These are phyloP conservation scores for Mycothermus thermophilus DNA, from an alignment of 495 filamentous ascomycete species.

Conservation along the genomic window DNA sequence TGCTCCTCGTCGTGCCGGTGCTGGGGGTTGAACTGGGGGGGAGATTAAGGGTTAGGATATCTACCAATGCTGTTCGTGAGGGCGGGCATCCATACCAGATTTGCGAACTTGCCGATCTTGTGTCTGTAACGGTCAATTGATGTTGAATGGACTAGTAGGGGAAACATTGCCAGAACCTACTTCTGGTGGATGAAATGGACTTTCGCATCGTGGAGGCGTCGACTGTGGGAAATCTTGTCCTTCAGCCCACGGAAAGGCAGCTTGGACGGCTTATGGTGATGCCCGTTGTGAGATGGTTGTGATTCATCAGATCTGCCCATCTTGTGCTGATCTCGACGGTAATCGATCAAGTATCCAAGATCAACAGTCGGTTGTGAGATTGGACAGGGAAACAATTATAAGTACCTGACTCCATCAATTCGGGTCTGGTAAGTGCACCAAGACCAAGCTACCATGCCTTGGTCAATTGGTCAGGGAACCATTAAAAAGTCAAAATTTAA, in stretches of 20 bases:
- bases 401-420: too few relatives aligned
- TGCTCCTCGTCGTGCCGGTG: slow-evolving; percentile 94
- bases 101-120: slow-evolving; percentile 41
- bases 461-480: too few relatives aligned
- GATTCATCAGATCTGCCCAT: too few relatives aligned
- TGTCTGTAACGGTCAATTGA: slow-evolving; percentile 21
- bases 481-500: too few relatives aligned
- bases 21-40: slow-evolving; percentile 54
- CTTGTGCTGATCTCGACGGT: too few relatives aligned
- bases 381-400: too few relatives aligned
- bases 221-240: slow-evolving; percentile 33
- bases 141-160: neutral
- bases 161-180: slow-evolving; percentile 13
- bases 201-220: slow-evolving; percentile 35
- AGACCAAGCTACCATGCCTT: too few relatives aligned
- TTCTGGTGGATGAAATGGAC: slow-evolving; percentile 35
- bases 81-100: slow-evolving; percentile 26
- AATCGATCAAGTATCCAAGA: too few relatives aligned
- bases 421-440: too few relatives aligned
- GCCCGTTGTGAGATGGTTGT: too few relatives aligned
- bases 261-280: slow-evolving; percentile 15
- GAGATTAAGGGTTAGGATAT: neutral
- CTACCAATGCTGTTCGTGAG: neutral
- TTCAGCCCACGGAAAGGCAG: slow-evolving; percentile 28
- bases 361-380: too few relatives aligned